phyloP scores from a whole-genome alignment of 768 basidiomycete genomes.

The Cyclocybe aegerita region DNA sequence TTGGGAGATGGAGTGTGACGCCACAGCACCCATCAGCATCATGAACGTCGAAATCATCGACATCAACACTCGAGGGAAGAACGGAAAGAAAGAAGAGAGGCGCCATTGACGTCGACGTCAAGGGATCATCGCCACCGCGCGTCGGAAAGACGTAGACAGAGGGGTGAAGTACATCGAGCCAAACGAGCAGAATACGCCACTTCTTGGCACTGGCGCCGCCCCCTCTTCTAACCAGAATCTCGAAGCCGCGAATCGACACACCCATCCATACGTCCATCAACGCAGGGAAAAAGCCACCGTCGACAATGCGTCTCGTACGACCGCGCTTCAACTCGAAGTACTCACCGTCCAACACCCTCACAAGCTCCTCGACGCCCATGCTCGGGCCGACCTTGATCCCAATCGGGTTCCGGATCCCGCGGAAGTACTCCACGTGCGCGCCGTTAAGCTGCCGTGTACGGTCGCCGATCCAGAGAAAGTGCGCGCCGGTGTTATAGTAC shows the following conservation, averaged over 20 bases:
- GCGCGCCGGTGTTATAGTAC: constrained; percentile 89
- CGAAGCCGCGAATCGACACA: neutral
- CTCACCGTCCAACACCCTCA: constrained; percentile 73
- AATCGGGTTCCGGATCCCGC: constrained; percentile 89
- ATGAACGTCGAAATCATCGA: neutral
- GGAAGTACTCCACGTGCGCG: constrained; percentile 95
- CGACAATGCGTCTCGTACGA: neutral
- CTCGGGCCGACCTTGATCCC: constrained; percentile 96
- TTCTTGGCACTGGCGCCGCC: no score
- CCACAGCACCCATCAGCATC: no score
- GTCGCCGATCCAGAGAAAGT: constrained; percentile 98
- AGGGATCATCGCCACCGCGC: no score
- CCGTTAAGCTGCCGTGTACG: constrained; percentile 89
- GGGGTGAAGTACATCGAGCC: neutral
- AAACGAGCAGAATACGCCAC: neutral
- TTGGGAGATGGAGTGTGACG: no score
- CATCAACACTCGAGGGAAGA: neutral
- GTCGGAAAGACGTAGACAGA: no score
- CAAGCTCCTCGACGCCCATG: constrained; percentile 77
- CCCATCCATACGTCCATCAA: neutral
- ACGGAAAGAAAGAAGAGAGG: neutral
- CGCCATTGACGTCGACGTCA: neutral
- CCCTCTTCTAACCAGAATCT: no score
- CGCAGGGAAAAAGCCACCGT: neutral
- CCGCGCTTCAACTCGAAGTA: constrained; percentile 2